Evolutionary conservation across 78 protist species (phyloP).

Genomic region (Guillardia theta): DNA sequence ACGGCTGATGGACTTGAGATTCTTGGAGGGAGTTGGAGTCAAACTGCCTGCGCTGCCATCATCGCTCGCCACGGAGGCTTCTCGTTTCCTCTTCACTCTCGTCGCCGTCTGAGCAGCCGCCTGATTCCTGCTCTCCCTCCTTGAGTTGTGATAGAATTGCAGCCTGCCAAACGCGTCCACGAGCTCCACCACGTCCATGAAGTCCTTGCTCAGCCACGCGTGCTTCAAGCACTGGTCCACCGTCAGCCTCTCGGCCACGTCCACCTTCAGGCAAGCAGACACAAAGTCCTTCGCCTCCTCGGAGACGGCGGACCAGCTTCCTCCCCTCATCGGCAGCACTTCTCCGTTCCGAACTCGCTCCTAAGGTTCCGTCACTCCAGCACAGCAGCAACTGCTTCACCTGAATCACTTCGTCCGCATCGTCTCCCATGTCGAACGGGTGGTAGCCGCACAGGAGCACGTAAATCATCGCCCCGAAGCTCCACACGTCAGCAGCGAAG

Average conservation of each 20-base stretch:
- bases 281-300: not conserved
- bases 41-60: not conserved
- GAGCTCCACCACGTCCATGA: not conserved
- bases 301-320: not conserved
- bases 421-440: slow-evolving; percentile 39
- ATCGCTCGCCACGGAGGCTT: not conserved
- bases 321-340: slow-evolving; percentile 20
- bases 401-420: not conserved
- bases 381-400: too few species aligned
- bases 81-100: not conserved
- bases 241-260: not conserved
- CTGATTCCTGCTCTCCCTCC: not conserved
- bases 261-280: not conserved
- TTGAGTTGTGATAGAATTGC: not conserved
- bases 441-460: slow-evolving; percentile 33
- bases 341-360: not conserved
- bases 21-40: not conserved
- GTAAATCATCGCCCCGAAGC: slow-evolving; percentile 11
- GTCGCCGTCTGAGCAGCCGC: not conserved
- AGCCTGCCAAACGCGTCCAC: not conserved
- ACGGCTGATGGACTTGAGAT: not conserved
- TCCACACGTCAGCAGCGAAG: slow-evolving; percentile 24
- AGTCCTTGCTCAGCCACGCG: not conserved
- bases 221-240: not conserved
- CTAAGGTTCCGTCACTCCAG: too few species aligned